Conservation (phyloP, 2,329 filamentous ascomycete genomes). For the Calonectria montana region DNA sequence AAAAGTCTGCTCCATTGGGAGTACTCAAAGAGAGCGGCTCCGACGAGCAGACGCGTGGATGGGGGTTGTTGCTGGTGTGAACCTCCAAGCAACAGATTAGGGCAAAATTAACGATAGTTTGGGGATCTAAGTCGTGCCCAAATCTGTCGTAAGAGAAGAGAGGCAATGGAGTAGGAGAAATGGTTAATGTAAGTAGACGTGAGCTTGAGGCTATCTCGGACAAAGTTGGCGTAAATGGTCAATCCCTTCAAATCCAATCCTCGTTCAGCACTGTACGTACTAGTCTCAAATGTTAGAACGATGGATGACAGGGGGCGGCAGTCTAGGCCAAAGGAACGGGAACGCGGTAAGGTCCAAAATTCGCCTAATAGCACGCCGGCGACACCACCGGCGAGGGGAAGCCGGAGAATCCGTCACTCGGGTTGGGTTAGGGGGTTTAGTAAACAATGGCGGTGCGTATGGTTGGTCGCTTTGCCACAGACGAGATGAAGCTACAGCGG, state of each 20-base stretch:
- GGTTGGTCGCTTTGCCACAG: slow-evolving; percentile 21
- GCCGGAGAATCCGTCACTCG: not conserved
- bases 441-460: slow-evolving; percentile 28
- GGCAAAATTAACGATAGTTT: not conserved
- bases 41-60: not conserved
- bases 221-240: slow-evolving; percentile 1
- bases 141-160: not conserved
- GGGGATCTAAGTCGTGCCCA: not conserved
- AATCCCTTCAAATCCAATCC: not conserved
- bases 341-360: slow-evolving; percentile 9
- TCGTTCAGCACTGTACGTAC: not conserved
- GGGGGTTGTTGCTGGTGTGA: not conserved
- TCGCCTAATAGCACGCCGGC: slow-evolving; percentile 8
- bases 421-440: slow-evolving; percentile 27
- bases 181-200: slow-evolving; percentile 5
- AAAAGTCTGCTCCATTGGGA: slow-evolving; percentile 82
- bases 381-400: slow-evolving; percentile 6
- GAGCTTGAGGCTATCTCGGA: slow-evolving; percentile 21
- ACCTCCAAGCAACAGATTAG: not conserved
- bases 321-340: slow-evolving; percentile 3
- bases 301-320: slow-evolving; percentile 10
- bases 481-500: slow-evolving; percentile 13
- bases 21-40: slow-evolving; percentile 26
- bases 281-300: slow-evolving; percentile 1
- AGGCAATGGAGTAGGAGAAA: not conserved